phyloP scores from a whole-genome alignment of 345 rosid genomes.

The Linum usitatissimum region DNA sequence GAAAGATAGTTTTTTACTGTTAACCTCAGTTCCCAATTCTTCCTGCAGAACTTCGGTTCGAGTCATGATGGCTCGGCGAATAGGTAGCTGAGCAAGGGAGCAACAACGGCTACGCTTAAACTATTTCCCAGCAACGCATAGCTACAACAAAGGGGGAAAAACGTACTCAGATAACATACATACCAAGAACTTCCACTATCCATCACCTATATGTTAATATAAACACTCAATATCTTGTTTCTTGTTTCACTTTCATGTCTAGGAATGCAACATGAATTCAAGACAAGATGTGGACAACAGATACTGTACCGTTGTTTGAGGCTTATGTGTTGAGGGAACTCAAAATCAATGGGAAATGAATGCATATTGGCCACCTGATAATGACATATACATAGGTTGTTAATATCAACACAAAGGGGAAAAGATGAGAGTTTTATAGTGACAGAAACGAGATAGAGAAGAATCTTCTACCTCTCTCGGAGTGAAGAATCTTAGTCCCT shows the following conservation, averaged over 20 bases:
- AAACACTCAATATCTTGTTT: too few relatives aligned
- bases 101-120: slow-evolving; percentile 78
- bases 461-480: slow-evolving; percentile 60
- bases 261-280: too few relatives aligned
- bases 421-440: neutral
- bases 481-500: slow-evolving; percentile 77
- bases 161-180: neutral
- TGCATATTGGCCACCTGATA: slow-evolving; percentile 82
- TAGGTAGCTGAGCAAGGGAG: slow-evolving; percentile 62
- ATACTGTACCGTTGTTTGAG: slow-evolving; percentile 61
- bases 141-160: slow-evolving; percentile 32
- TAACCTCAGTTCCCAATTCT: too few relatives aligned
- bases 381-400: slow-evolving; percentile 4
- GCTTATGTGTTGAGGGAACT: slow-evolving; percentile 55
- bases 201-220: too few relatives aligned
- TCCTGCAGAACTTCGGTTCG: too few relatives aligned
- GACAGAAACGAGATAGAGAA: neutral
- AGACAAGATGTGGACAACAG: neutral
- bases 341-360: slow-evolving; percentile 75
- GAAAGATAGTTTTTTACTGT: too few relatives aligned
- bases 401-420: neutral
- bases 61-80: slow-evolving; percentile 41
- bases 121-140: slow-evolving; percentile 93
- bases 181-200: too few relatives aligned
- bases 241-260: too few relatives aligned